Percentiles rank a stretch among this genome's conserved stretches.
These are phyloP conservation scores for Xerophyta viscosa DNA, from an alignment of 106 monocot species.

Conservation along the genomic window DNA sequence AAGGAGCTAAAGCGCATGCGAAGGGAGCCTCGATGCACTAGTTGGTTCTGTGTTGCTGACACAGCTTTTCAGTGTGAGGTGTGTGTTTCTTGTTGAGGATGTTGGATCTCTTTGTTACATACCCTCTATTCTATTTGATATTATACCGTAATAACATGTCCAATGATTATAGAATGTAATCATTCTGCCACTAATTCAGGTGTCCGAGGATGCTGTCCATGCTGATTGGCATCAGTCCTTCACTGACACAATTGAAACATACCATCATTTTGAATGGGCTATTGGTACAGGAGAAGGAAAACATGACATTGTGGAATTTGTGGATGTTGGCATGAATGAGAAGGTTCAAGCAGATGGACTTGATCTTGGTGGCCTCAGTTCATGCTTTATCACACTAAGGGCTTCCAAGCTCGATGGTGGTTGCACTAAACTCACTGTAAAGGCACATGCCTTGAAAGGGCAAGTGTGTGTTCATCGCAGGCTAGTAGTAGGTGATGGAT, in stretches of 20 bases:
- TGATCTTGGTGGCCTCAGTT: conserved; percentile 47
- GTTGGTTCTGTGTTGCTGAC: conserved; percentile 69
- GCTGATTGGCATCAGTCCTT: conserved; percentile 88
- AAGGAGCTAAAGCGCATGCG: conserved; percentile 78
- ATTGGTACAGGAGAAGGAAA: conserved; percentile 92
- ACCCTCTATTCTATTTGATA: neutral
- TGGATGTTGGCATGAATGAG: conserved; percentile 76
- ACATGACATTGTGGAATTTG: conserved; percentile 76
- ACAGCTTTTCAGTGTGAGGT: conserved; percentile 77
- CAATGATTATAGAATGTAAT: neutral
- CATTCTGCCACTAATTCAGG: conserved; percentile 34
- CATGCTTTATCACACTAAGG: conserved; percentile 75
- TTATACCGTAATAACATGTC: neutral
- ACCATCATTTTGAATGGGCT: conserved; percentile 96
- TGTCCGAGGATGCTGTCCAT: conserved; percentile 65
- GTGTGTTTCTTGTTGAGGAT: neutral
- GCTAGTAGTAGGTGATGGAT: conserved; percentile 82
- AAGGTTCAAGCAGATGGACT: conserved; percentile 62
- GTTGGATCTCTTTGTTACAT: neutral
- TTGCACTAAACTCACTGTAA: conserved; percentile 67
- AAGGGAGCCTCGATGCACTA: conserved; percentile 54
- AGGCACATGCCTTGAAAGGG: conserved; percentile 96
- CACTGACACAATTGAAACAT: conserved; percentile 47
- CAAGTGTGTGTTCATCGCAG: conserved; percentile 85
- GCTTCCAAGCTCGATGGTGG: conserved; percentile 79